Base-by-base conservation (phyloP, 73 alveolate genomes). In the Paramecium caudatum region DNA sequence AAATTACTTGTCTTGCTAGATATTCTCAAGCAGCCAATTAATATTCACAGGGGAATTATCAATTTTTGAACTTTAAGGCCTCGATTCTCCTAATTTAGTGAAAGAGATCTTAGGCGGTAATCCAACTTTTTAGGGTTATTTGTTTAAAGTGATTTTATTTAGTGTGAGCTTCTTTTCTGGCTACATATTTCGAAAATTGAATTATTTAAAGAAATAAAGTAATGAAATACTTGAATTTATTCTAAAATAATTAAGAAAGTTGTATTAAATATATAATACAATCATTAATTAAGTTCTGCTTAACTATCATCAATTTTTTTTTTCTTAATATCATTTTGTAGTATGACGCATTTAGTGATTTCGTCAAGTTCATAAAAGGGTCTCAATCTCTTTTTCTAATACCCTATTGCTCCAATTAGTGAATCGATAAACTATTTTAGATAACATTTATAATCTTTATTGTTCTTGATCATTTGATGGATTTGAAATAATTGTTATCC, bases 131-230 rank as follows among this genome's bases (percentile, higher is more conserved):
- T 55, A 25, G 23, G 2, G 3, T 10, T 37, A 43, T 23, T 43
- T 5, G n/a, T 55, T 55, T 55, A 55, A 23, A 27, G 80, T 55
- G 9, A 55, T 55, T 55, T 55, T 55, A 7, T 7, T 55, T 6
- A 55, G 80, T 3, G 49, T 33, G 34, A 65, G 39, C 34, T 65
- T 65, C 83, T 65, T 65, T 30, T 65, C 83, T 12, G 83, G 83
- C 10, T 65, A 32, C 83, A 65, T 65, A 65, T 25, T 65, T 65
- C 49, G 83, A 65, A 65, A 36, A 65, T 65, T 65, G 83, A 30
- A 33, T 33, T 30, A 63, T 30, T 33, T 65, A 65, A 30, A 65
- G 32, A 65, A 17, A 33, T n/a, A 30, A 27, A n/a, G 21, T 30
- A 30, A 27, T 63, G 32, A 16, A 63, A 33, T 12, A 63, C 23